These are phyloP conservation scores for Gracilaria gracilis DNA, from an alignment of 23 red algal species.

Conservation along the genomic window DNA sequence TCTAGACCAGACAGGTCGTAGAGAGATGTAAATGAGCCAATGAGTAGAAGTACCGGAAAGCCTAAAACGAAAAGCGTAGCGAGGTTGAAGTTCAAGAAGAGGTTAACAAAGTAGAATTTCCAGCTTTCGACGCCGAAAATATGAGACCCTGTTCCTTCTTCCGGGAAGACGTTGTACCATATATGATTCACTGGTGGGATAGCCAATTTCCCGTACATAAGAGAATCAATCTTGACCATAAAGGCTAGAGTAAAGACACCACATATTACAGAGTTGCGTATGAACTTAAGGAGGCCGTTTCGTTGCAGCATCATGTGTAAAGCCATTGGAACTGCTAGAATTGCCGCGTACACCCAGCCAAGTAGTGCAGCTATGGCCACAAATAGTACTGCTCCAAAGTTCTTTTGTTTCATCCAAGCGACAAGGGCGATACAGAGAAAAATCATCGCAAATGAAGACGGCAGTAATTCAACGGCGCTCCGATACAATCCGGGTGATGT, in stretches of 20 bases:
- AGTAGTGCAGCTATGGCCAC: constrained; percentile 79
- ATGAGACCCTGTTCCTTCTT: constrained; percentile 79
- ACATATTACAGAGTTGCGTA: neutral
- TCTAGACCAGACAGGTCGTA: constrained; percentile 15
- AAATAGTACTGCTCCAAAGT: constrained; percentile 35
- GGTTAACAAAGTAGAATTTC: constrained; percentile 84
- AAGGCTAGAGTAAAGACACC: constrained; percentile 16
- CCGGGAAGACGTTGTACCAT: constrained; percentile 93
- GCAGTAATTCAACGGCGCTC: constrained; percentile 76
- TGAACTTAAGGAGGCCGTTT: constrained; percentile 26
- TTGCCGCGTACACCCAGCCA: constrained; percentile 87
- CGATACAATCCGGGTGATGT: constrained; percentile 85
- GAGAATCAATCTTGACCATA: constrained; percentile 63
- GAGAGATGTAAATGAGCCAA: constrained; percentile 15
- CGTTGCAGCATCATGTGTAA: constrained; percentile 55
- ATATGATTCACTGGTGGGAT: constrained; percentile 82
- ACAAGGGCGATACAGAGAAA: constrained; percentile 49
- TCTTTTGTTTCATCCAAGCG: constrained; percentile 64
- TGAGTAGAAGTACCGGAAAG: constrained; percentile 15
- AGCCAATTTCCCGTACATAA: constrained; percentile 74
- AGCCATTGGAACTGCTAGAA: constrained; percentile 78
- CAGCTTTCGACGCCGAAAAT: constrained; percentile 86
- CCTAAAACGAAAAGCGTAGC: constrained; percentile 19
- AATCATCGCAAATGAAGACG: constrained; percentile 91
- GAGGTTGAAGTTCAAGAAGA: constrained; percentile 75